Evolutionary conservation across 2,329 filamentous ascomycete genomes (phyloP).

Genomic region (Fusarium sp.): DNA sequence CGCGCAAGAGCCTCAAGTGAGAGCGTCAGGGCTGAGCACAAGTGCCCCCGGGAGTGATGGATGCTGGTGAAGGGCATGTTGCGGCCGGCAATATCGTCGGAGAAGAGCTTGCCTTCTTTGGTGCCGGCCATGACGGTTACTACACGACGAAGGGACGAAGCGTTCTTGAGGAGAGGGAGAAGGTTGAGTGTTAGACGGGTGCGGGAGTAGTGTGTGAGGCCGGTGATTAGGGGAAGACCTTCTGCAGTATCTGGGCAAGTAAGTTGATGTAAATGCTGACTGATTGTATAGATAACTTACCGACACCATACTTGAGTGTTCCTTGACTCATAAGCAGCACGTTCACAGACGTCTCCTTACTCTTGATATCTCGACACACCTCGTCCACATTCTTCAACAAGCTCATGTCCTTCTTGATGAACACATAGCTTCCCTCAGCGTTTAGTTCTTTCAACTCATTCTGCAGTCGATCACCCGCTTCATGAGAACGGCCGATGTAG

Average conservation of each 20-base stretch:
- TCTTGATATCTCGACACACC: slow-evolving; percentile 61
- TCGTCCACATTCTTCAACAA: slow-evolving; percentile 66
- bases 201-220: slow-evolving; percentile 70
- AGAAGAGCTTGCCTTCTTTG: slow-evolving; percentile 35
- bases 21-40: slow-evolving; percentile 46
- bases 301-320: slow-evolving; percentile 46
- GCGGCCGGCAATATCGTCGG: slow-evolving; percentile 45
- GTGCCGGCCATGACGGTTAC: slow-evolving; percentile 48
- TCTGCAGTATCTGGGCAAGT: slow-evolving; percentile 66
- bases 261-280: not conserved
- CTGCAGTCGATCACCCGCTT: slow-evolving; percentile 56
- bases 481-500: slow-evolving; percentile 63
- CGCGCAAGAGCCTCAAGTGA: slow-evolving; percentile 45
- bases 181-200: slow-evolving; percentile 70
- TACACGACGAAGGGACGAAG: slow-evolving; percentile 41
- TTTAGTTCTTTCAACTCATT: slow-evolving; percentile 61
- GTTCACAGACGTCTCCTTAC: slow-evolving; percentile 61
- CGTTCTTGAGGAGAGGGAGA: slow-evolving; percentile 64
- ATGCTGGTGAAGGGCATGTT: slow-evolving; percentile 39
- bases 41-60: slow-evolving; percentile 39
- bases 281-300: slow-evolving; percentile 1
- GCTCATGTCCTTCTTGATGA: slow-evolving; percentile 65
- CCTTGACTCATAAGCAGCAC: slow-evolving; percentile 63
- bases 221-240: slow-evolving; percentile 66
- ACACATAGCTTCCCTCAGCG: slow-evolving; percentile 59